These are phyloP conservation scores for Nothophoma quercina DNA, from an alignment of 2,329 filamentous ascomycete species.

Conservation along the genomic window DNA sequence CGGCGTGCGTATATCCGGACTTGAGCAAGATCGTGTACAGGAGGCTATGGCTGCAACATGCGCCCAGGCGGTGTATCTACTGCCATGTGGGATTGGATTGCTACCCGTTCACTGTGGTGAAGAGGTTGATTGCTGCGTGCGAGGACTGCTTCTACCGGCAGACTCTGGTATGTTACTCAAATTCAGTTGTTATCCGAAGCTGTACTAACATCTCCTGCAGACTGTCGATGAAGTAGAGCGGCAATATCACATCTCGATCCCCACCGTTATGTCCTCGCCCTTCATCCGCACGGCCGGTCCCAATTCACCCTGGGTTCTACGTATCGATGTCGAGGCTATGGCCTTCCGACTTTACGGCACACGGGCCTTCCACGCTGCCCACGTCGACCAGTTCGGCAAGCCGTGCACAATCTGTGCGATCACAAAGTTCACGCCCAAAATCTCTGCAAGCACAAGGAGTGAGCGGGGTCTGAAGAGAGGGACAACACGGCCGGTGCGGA, in stretches of 20 bases:
- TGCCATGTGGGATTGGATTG: constrained; percentile 31
- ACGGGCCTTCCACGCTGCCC: constrained; percentile 37
- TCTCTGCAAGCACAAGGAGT: not conserved
- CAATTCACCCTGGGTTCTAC: constrained; percentile 34
- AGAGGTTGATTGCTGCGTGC: constrained; percentile 31
- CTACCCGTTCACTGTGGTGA: constrained; percentile 34
- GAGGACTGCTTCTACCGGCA: constrained; percentile 42
- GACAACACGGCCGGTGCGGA: constrained; percentile 6
- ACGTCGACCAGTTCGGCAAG: constrained; percentile 30
- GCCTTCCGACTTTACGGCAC: constrained; percentile 41
- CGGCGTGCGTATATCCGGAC: constrained; percentile 33
- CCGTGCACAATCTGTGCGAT: constrained; percentile 36
- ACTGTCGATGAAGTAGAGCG: constrained; percentile 36
- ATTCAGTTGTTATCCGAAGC: not conserved
- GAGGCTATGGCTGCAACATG: constrained; percentile 41
- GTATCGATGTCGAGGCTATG: constrained; percentile 41
- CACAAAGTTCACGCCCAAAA: constrained; percentile 16
- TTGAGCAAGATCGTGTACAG: constrained; percentile 39
- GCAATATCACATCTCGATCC: constrained; percentile 38
- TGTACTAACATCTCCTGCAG: constrained; percentile 18
- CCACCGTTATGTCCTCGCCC: constrained; percentile 22
- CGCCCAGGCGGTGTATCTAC: constrained; percentile 38
- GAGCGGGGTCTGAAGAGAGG: constrained; percentile 14
- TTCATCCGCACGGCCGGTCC: constrained; percentile 24
- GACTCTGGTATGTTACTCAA: constrained; percentile 26